These are phyloP conservation scores for Dactylella cylindrospora DNA, from an alignment of 2,329 filamentous ascomycete genomes.

Conservation along the genomic window DNA sequence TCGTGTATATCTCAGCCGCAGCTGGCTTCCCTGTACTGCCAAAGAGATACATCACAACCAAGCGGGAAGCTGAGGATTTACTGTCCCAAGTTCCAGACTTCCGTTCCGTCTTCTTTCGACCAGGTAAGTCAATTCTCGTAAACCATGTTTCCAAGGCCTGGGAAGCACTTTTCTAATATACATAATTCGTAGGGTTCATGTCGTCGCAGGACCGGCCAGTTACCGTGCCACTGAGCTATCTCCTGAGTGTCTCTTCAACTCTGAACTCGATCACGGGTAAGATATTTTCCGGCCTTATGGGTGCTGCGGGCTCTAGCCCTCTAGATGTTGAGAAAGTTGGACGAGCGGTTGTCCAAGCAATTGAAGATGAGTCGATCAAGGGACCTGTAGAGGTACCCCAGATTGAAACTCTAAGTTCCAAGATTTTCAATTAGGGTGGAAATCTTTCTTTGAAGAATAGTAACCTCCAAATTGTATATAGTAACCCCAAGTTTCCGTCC, in stretches of 20 bases:
- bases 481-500: not conserved
- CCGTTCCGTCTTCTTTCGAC: conserved; percentile 76
- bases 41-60: conserved; percentile 81
- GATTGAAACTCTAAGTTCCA: conserved; percentile 62
- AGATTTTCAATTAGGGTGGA: not conserved
- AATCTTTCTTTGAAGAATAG: not conserved
- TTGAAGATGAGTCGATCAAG: conserved; percentile 70
- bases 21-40: conserved; percentile 83
- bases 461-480: not conserved
- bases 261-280: conserved; percentile 78
- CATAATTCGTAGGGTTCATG: conserved; percentile 62
- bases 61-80: conserved; percentile 80
- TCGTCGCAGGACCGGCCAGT: conserved; percentile 80
- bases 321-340: conserved; percentile 83
- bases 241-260: conserved; percentile 71
- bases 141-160: not conserved
- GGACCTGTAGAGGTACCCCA: conserved; percentile 76
- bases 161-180: conserved; percentile 3
- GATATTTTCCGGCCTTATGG: conserved; percentile 71
- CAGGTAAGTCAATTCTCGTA: conserved; percentile 58
- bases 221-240: conserved; percentile 79
- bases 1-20: conserved; percentile 86
- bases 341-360: conserved; percentile 83
- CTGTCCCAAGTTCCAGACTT: conserved; percentile 74
- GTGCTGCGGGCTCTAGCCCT: conserved; percentile 80